These are phyloP conservation scores for Pholiota molesta DNA, from an alignment of 768 basidiomycete genomes.

Conservation along the genomic window DNA sequence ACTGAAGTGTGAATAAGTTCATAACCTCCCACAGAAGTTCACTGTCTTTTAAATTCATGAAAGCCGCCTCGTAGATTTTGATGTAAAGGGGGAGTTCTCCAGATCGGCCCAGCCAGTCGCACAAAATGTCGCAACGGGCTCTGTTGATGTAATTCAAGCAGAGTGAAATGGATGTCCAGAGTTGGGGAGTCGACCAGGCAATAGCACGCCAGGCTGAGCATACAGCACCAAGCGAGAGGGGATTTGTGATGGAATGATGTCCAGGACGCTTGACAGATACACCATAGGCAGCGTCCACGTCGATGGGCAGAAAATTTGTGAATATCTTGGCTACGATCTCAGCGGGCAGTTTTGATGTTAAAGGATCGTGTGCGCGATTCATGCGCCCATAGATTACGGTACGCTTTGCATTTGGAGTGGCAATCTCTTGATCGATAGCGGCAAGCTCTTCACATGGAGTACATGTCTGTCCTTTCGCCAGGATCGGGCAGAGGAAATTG, in stretches of 20 bases:
- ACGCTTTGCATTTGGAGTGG: not conserved
- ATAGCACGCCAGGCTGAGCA: not conserved
- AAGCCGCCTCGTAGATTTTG: not conserved
- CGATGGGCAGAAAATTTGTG: not conserved
- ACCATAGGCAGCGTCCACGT: not conserved
- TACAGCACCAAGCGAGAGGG: not conserved
- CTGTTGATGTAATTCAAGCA: not conserved
- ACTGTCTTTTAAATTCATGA: not conserved
- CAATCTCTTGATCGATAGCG: not conserved
- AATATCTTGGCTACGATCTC: not conserved
- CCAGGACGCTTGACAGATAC: not conserved
- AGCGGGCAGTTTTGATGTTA: not conserved
- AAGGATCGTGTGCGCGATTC: not conserved
- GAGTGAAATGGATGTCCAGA: not conserved
- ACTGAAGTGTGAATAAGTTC: not conserved
- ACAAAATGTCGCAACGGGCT: not conserved
- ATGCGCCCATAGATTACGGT: not conserved
- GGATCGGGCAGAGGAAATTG: too few relatives aligned
- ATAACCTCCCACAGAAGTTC: too few relatives aligned
- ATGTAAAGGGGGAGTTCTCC: not conserved
- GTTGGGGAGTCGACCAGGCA: not conserved
- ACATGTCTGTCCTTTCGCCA: too few relatives aligned
- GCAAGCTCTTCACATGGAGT: not conserved
- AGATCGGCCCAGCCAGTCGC: not conserved
- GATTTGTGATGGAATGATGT: not conserved